Evolutionary conservation across 2,329 filamentous ascomycete genomes (phyloP).

Genomic region (Endoconidiophora polonica): DNA sequence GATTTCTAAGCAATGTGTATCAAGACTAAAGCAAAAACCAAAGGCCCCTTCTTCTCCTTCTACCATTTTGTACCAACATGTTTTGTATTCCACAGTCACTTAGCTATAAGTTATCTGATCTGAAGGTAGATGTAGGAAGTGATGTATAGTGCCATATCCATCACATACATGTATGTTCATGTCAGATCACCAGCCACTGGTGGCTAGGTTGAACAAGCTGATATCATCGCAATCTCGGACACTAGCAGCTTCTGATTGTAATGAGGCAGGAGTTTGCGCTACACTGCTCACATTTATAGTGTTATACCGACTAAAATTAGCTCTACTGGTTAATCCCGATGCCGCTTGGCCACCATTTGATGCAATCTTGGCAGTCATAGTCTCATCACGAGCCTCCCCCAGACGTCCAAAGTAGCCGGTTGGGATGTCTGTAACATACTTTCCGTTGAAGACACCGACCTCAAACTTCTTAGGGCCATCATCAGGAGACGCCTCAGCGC

Average conservation of each 20-base stretch:
- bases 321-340: constrained; percentile 1
- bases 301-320: constrained; percentile 3
- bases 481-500: constrained; percentile 44
- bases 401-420: constrained; percentile 71
- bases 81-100: too few relatives aligned
- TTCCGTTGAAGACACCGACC: constrained; percentile 79
- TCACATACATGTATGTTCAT: too few relatives aligned
- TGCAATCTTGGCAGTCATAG: constrained; percentile 16
- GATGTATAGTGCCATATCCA: too few relatives aligned
- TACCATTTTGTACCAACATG: too few relatives aligned
- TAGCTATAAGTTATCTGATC: too few relatives aligned
- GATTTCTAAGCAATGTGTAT: too few relatives aligned
- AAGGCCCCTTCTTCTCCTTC: too few relatives aligned
- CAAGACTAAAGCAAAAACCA: too few relatives aligned
- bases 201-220: constrained; percentile 11
- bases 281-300: background rate
- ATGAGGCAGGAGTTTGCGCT: constrained; percentile 3
- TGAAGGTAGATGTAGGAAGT: too few relatives aligned
- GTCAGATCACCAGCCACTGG: constrained; percentile 1
- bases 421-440: constrained; percentile 67
- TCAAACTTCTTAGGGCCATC: constrained; percentile 55
- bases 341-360: constrained; percentile 4
- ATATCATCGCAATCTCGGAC: constrained; percentile 11
- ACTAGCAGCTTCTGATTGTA: constrained; percentile 6
- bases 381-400: constrained; percentile 53